These are phyloP conservation scores for Microdochium trichocladiopsis DNA, from an alignment of 2,329 filamentous ascomycete genomes.

Conservation along the genomic window DNA sequence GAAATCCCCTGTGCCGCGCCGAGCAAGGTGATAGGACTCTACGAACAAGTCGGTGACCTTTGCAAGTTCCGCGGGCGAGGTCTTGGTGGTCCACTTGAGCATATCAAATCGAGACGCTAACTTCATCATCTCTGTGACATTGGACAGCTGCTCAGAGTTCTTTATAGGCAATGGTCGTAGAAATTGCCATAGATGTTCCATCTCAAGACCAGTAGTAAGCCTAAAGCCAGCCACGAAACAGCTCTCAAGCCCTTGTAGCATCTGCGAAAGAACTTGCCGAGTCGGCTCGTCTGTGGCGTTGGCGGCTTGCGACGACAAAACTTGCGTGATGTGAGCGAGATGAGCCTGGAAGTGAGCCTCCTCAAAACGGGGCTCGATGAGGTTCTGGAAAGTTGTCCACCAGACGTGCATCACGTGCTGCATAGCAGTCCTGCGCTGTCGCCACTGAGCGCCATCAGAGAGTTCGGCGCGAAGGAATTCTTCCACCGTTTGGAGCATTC, in stretches of 20 bases:
- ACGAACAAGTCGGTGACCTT: slow-evolving; percentile 47
- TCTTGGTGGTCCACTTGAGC: slow-evolving; percentile 50
- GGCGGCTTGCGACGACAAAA: slow-evolving; percentile 27
- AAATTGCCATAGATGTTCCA: slow-evolving; percentile 71
- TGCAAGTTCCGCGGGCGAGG: slow-evolving; percentile 42
- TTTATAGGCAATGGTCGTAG: slow-evolving; percentile 57
- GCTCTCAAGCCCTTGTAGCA: slow-evolving; percentile 36
- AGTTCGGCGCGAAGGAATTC: slow-evolving; percentile 31
- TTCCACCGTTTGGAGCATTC: slow-evolving; percentile 31
- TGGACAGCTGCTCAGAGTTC: slow-evolving; percentile 4
- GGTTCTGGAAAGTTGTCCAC: slow-evolving; percentile 42
- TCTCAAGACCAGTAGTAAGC: slow-evolving; percentile 67
- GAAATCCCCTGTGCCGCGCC: slow-evolving; percentile 32
- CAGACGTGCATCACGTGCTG: slow-evolving; percentile 43
- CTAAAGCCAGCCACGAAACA: slow-evolving; percentile 66
- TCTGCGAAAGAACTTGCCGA: slow-evolving; percentile 27
- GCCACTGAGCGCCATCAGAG: slow-evolving; percentile 18
- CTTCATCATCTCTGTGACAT: slow-evolving; percentile 34
- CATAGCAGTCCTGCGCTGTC: slow-evolving; percentile 24
- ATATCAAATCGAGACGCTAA: slow-evolving; percentile 54
- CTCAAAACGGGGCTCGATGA: slow-evolving; percentile 41
- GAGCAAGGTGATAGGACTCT: slow-evolving; percentile 48
- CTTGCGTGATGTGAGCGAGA: slow-evolving; percentile 40
- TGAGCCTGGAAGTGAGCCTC: slow-evolving; percentile 60
- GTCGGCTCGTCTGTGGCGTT: slow-evolving; percentile 15